Conservation (phyloP, 495 filamentous ascomycete species). For the Podospora comata region DNA sequence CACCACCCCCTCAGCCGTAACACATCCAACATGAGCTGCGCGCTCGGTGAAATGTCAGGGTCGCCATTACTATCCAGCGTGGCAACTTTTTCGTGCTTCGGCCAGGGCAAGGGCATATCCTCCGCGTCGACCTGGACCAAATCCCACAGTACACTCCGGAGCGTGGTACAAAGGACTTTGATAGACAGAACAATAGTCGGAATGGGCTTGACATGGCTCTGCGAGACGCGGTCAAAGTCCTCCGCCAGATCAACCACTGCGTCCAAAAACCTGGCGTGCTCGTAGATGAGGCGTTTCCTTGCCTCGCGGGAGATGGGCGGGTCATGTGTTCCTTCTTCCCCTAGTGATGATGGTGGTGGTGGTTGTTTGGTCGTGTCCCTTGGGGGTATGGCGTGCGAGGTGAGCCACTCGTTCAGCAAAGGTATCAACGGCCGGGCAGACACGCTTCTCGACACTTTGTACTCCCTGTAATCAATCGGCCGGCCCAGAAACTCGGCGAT, state of each 20-base stretch:
- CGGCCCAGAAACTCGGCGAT: slow-evolving; percentile 29
- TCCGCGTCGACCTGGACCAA: slow-evolving; percentile 18
- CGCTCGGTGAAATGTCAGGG: slow-evolving; percentile 19
- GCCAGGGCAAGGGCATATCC: slow-evolving; percentile 18
- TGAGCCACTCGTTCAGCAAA: slow-evolving; percentile 24
- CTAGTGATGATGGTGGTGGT: not conserved
- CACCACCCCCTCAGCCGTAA: slow-evolving; percentile 26
- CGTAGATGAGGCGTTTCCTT: slow-evolving; percentile 15
- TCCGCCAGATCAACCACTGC: slow-evolving; percentile 24
- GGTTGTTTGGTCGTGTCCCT: not conserved
- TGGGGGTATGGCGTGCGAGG: slow-evolving; percentile 7
- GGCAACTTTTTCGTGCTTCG: slow-evolving; percentile 17
- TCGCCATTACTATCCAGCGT: slow-evolving; percentile 10
- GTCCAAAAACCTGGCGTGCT: slow-evolving; percentile 24
- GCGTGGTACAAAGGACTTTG: slow-evolving; percentile 26
- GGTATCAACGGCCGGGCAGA: slow-evolving; percentile 19
- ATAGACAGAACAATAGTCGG: slow-evolving; percentile 27
- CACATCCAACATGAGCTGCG: slow-evolving; percentile 25
- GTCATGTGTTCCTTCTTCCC: not conserved
- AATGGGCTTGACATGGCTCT: slow-evolving; percentile 24
- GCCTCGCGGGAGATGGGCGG: slow-evolving; percentile 7
- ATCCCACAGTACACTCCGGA: slow-evolving; percentile 21
- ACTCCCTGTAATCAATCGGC: slow-evolving; percentile 24
- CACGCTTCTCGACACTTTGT: slow-evolving; percentile 20
- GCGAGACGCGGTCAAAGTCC: slow-evolving; percentile 28